Evolutionary conservation across 1,284 basidiomycete species (phyloP).

Genomic region (Irpex sp.): DNA sequence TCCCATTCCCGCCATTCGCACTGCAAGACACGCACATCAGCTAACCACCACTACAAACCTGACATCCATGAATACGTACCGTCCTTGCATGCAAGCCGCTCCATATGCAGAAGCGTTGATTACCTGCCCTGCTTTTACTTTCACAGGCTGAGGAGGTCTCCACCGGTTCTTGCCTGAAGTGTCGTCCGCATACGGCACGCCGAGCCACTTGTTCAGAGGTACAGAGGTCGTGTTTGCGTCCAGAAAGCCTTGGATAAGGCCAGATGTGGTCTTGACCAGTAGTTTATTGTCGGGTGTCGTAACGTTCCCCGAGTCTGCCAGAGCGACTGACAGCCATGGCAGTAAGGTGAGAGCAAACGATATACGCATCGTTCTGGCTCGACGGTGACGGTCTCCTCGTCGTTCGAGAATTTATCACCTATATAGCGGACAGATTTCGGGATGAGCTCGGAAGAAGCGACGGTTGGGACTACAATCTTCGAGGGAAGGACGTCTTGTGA

Average conservation of each 20-base stretch:
- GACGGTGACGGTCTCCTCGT: too few species aligned
- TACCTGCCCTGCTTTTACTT: constrained; percentile 13
- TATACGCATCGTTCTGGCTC: neutral
- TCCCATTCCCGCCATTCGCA: constrained; percentile 35
- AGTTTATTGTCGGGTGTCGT: neutral
- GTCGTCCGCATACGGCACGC: constrained; percentile 33
- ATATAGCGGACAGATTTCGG: constrained; percentile 8
- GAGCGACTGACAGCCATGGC: neutral
- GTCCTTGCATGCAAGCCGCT: constrained; percentile 37
- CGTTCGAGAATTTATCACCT: neutral
- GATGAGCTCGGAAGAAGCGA: constrained; percentile 4
- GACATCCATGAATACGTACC: constrained; percentile 16
- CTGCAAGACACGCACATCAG: constrained; percentile 2
- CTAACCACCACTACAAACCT: neutral
- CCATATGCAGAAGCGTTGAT: constrained; percentile 35
- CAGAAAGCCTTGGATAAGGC: constrained; percentile 31
- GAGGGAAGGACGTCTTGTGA: too few species aligned
- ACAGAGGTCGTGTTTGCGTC: constrained; percentile 28
- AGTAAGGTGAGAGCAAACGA: neutral
- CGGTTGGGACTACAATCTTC: too few species aligned
- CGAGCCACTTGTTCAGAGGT: constrained; percentile 35
- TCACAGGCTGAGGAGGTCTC: constrained; percentile 31
- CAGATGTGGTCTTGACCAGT: constrained; percentile 23
- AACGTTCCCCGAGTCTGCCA: neutral
- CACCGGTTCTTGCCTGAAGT: constrained; percentile 36